Evolutionary conservation across 2,329 filamentous ascomycete species (phyloP), one percentile per base, ranked within the genome.

Genomic region (Xylogone sp.): DNA sequence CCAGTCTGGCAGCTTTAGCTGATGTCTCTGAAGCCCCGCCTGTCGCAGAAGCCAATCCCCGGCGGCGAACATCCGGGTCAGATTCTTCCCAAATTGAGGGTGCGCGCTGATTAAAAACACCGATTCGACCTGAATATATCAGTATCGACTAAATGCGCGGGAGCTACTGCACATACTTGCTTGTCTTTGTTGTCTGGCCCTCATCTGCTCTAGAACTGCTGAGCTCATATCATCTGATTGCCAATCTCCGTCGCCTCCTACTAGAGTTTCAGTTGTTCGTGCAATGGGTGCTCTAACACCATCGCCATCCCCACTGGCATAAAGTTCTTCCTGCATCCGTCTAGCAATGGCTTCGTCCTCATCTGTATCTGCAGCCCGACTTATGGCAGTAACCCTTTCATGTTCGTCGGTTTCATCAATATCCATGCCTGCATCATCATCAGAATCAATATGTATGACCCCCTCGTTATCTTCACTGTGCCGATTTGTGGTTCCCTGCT

Each of bases 271-370:
- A 12, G 90, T 95, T 22, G 88, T 96, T 61, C 90, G 82, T 44
- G 87, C 90, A 70, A 99, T 95, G 8, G 94, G 94, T 45, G 94
- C 94, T 63, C 94, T 81, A 50, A 99, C 86, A 44, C 77, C 86
- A 60, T 85, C 85, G 34, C 74, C 65, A 55, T 72, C 73, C 39
- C 71, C 72, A 43, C 72, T 79, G 48, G 81, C 79, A 62, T 97
- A 97, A 65, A 96, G 80, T 69, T 99, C 91, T 64, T 99, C 88
- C 68, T 99, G 94, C 53, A 99, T 70, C 52, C 89, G 83, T 68
- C 92, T 83, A 6, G 94, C 94, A 84, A 97, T 93, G 43, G 89
- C 92, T 48, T 90, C 92, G 64, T 99, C 94, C 63, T 96, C 91
- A 57, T 97, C 92, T 58, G 88, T 82, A 44, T 84, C 75, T 16